A percentile compares a stretch with the other conserved stretches of the same genome.
phyloP scores from a whole-genome alignment of 192 early-diverging fungal species.

The Coemansia sp. region DNA sequence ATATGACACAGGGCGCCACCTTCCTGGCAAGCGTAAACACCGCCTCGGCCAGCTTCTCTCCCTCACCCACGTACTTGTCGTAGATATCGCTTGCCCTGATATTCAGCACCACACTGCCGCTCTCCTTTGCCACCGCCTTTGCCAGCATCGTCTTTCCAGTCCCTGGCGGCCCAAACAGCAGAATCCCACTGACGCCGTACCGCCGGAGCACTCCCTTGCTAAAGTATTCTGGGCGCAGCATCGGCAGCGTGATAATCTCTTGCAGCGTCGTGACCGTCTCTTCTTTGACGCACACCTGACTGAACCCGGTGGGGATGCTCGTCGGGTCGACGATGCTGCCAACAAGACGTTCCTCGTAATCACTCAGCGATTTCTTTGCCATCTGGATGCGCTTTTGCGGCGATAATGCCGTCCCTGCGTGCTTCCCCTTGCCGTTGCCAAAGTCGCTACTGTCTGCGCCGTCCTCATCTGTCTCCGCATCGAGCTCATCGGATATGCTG shows the following conservation, averaged over 20 bases:
- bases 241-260: slow-evolving; percentile 76
- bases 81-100: slow-evolving; percentile 77
- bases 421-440: slow-evolving; percentile 4
- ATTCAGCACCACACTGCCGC: slow-evolving; percentile 75
- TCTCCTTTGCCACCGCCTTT: slow-evolving; percentile 82
- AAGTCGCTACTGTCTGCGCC: neutral
- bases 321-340: slow-evolving; percentile 78
- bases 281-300: slow-evolving; percentile 71
- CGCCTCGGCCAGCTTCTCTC: slow-evolving; percentile 94
- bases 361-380: slow-evolving; percentile 54
- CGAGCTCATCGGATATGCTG: slow-evolving; percentile 25
- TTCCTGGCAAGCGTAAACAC: slow-evolving; percentile 92
- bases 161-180: slow-evolving; percentile 86
- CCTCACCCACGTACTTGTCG: slow-evolving; percentile 93
- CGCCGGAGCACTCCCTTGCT: slow-evolving; percentile 66
- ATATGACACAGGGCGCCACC: slow-evolving; percentile 93
- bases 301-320: slow-evolving; percentile 58
- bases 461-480: slow-evolving; percentile 6
- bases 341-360: slow-evolving; percentile 76
- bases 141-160: slow-evolving; percentile 87
- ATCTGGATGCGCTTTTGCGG: slow-evolving; percentile 47
- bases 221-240: slow-evolving; percentile 77
- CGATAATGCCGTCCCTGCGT: slow-evolving; percentile 3
- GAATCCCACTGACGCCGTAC: slow-evolving; percentile 70
- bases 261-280: slow-evolving; percentile 85